Conservation (phyloP, 2,329 filamentous ascomycete genomes). For the Hortaea werneckii region DNA sequence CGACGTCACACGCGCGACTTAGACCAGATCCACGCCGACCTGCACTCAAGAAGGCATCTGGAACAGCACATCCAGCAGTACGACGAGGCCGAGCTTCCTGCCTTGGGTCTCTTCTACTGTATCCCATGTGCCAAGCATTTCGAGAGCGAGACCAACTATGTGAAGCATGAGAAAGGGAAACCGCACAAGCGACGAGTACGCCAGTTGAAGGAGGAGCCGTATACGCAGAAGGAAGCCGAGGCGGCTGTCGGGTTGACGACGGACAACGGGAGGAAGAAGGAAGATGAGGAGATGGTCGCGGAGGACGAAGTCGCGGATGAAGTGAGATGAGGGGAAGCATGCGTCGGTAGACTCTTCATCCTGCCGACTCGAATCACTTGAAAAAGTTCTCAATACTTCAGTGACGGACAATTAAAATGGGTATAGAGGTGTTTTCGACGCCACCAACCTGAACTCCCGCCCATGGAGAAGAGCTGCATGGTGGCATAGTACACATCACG, state of each 20-base stretch:
- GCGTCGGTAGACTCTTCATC: no score
- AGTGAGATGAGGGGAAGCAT: conserved; percentile 1
- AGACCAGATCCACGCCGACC: conserved; percentile 81
- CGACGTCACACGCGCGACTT: conserved; percentile 58
- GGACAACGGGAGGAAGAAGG: conserved; percentile 48
- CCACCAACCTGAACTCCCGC: no score
- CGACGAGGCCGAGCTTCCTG: conserved; percentile 75
- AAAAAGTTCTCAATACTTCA: no score
- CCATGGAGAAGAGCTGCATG: no score
- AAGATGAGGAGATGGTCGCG: conserved; percentile 17
- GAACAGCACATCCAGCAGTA: conserved; percentile 69
- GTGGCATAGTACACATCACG: no score
- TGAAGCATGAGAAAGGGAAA: conserved; percentile 72
- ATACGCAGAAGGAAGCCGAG: conserved; percentile 77
- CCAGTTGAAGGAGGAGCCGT: conserved; percentile 71
- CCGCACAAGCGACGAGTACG: conserved; percentile 89
- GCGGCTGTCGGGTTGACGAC: conserved; percentile 63
- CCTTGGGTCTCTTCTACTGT: conserved; percentile 77
- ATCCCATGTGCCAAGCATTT: conserved; percentile 94
- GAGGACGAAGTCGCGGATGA: conserved; percentile 8
- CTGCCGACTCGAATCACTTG: no score
- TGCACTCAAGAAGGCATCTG: conserved; percentile 70
- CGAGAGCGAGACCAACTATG: conserved; percentile 68
- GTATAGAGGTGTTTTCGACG: no score
- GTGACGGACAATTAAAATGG: no score